These are phyloP conservation scores for Nyssa sinensis DNA, from an alignment of 148 eudicot genomes.

Conservation along the genomic window DNA sequence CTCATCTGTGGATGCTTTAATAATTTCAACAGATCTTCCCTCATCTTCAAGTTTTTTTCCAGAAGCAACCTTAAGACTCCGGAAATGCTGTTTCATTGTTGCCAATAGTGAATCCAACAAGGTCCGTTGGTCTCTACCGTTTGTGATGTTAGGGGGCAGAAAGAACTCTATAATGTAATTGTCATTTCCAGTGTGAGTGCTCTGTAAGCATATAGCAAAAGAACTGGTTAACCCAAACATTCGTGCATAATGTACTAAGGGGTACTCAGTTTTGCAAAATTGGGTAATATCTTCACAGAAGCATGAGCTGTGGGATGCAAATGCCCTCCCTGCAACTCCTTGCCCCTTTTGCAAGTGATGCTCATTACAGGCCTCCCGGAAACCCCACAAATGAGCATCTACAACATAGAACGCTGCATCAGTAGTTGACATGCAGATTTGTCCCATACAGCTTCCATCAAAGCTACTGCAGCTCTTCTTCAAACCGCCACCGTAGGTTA, in stretches of 20 bases:
- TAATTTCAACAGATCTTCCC: slow-evolving; percentile 40
- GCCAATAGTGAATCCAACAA: slow-evolving; percentile 51
- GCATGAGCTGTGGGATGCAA: slow-evolving; percentile 52
- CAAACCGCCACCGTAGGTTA: slow-evolving; percentile 79
- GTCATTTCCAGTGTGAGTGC: slow-evolving; percentile 75
- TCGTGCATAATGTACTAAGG: slow-evolving; percentile 91
- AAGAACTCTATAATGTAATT: slow-evolving; percentile 91
- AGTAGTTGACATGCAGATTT: slow-evolving; percentile 92
- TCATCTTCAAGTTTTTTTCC: slow-evolving; percentile 70
- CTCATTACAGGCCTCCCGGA: slow-evolving; percentile 92
- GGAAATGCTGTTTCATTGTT: slow-evolving; percentile 61
- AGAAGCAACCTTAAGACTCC: slow-evolving; percentile 76
- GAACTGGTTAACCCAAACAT: slow-evolving; percentile 74
- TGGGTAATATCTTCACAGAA: slow-evolving; percentile 73
- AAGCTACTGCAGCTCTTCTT: slow-evolving; percentile 88
- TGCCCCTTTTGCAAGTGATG: slow-evolving; percentile 92
- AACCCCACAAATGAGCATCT: slow-evolving; percentile 91
- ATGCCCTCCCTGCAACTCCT: slow-evolving; percentile 94
- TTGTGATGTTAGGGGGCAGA: slow-evolving; percentile 51
- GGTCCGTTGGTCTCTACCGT: slow-evolving; percentile 40
- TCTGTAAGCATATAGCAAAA: slow-evolving; percentile 82
- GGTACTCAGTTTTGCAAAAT: slow-evolving; percentile 79
- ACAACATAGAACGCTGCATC: slow-evolving; percentile 88
- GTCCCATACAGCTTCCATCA: slow-evolving; percentile 90
- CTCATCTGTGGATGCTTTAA: slow-evolving; percentile 42